Percentiles rank a stretch among this genome's conserved stretches.
Evolutionary conservation across 805 yeast genomes (phyloP).

Genomic region (Debaryomyces hansenii): DNA sequence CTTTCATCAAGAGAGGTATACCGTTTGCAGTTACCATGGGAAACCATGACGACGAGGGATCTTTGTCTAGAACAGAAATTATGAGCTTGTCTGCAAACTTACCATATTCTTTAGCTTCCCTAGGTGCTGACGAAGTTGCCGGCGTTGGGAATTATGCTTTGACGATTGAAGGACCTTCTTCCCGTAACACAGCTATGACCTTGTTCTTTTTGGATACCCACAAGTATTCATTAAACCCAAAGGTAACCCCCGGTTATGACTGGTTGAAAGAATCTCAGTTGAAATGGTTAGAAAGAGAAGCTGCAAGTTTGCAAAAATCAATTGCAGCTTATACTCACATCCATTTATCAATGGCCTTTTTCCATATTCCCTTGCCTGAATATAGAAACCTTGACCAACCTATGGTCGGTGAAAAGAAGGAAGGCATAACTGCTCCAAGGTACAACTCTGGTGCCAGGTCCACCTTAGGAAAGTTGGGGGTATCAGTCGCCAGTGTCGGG

Average conservation of each 20-base stretch:
- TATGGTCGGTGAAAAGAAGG: constrained; percentile 64
- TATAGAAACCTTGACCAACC: constrained; percentile 51
- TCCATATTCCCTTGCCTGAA: constrained; percentile 94
- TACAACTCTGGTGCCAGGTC: constrained; percentile 67
- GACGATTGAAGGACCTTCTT: constrained; percentile 45
- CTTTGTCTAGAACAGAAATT: constrained; percentile 56
- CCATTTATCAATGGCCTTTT: constrained; percentile 80
- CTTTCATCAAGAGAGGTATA: constrained; percentile 63
- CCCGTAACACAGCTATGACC: constrained; percentile 46
- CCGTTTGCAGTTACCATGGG: constrained; percentile 90
- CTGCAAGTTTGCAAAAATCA: constrained; percentile 23
- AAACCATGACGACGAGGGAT: constrained; percentile 92
- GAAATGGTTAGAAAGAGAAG: constrained; percentile 47
- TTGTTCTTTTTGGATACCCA: constrained; percentile 86
- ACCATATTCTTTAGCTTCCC: constrained; percentile 65
- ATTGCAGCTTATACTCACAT: constrained; percentile 35
- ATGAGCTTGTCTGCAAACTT: constrained; percentile 56
- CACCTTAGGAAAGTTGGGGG: constrained; percentile 63
- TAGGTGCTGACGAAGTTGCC: constrained; percentile 66
- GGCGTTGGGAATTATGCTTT: constrained; percentile 84
- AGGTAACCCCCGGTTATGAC: constrained; percentile 76
- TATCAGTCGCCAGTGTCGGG: constrained; percentile 76
- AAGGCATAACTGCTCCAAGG: constrained; percentile 76
- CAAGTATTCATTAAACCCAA: constrained; percentile 66
- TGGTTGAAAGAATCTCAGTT: constrained; percentile 76